Percentiles rank a stretch among this genome's conserved stretches.
These are phyloP conservation scores for Aspergillus sclerotiicarbonarius DNA, from an alignment of 495 filamentous ascomycete species.

Conservation along the genomic window DNA sequence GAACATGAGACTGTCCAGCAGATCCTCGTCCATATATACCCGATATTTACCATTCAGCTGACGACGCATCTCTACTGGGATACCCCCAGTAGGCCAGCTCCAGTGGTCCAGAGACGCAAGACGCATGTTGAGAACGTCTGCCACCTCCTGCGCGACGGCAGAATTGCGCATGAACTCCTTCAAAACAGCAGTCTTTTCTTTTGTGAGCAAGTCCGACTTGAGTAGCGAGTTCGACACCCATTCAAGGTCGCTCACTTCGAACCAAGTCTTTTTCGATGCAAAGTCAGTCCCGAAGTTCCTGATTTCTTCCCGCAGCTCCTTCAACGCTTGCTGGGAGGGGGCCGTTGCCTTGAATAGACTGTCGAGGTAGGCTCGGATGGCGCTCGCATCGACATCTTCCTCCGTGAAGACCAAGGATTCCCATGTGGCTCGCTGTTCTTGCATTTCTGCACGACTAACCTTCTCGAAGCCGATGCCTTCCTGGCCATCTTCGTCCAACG, in stretches of 20 bases:
- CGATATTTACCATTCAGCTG: slow-evolving; percentile 61
- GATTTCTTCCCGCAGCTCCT: slow-evolving; percentile 42
- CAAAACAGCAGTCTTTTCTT: slow-evolving; percentile 57
- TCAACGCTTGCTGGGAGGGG: slow-evolving; percentile 41
- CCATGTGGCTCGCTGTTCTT: slow-evolving; percentile 52
- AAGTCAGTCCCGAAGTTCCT: slow-evolving; percentile 44
- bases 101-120: slow-evolving; percentile 57
- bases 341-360: slow-evolving; percentile 46
- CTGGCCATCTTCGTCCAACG: slow-evolving; percentile 8
- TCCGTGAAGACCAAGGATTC: slow-evolving; percentile 57
- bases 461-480: slow-evolving; percentile 28
- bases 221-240: slow-evolving; percentile 56
- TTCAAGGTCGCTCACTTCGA: slow-evolving; percentile 37
- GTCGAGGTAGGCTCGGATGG: slow-evolving; percentile 51
- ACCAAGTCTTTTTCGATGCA: slow-evolving; percentile 28
- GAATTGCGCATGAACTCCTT: slow-evolving; percentile 59
- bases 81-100: slow-evolving; percentile 54
- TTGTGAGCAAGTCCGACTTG: slow-evolving; percentile 53
- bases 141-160: slow-evolving; percentile 57
- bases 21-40: slow-evolving; percentile 65
- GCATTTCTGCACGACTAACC: slow-evolving; percentile 47
- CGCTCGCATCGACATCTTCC: slow-evolving; percentile 40
- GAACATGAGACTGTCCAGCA: slow-evolving; percentile 63
- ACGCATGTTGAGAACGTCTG: slow-evolving; percentile 68
- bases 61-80: slow-evolving; percentile 59